Evolutionary conservation across 2,329 filamentous ascomycete genomes (phyloP).

Genomic region (Exophiala oligosperma): DNA sequence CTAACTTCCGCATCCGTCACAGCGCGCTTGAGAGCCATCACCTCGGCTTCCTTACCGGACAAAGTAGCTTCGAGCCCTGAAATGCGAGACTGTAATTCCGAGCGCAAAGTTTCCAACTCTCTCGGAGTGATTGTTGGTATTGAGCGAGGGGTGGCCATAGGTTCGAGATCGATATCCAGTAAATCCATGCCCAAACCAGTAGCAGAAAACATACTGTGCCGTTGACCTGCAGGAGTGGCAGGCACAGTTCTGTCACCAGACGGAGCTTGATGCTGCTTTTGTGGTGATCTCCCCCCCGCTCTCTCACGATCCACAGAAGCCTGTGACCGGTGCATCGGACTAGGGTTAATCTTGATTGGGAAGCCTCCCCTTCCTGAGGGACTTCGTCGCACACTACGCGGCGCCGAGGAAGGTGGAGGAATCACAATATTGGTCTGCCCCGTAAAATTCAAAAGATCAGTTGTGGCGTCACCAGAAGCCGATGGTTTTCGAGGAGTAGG

Average conservation of each 20-base stretch:
- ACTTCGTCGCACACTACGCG: conserved; percentile 36
- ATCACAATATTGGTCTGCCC: conserved; percentile 66
- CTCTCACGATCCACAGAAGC: conserved; percentile 31
- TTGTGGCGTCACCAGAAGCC: conserved; percentile 56
- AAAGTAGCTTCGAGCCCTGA: conserved; percentile 90
- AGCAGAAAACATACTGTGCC: conserved; percentile 28
- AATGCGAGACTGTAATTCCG: conserved; percentile 85
- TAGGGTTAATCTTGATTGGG: conserved; percentile 30
- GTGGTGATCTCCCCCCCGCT: conserved; percentile 29
- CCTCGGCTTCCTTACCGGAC: conserved; percentile 90
- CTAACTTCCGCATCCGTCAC: conserved; percentile 88
- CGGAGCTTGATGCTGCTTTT: conserved; percentile 25
- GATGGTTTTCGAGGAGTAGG: conserved; percentile 51
- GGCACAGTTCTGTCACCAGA: conserved; percentile 23
- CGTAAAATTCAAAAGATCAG: conserved; percentile 85
- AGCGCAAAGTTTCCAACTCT: conserved; percentile 91
- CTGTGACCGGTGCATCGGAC: conserved; percentile 29
- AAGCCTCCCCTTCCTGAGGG: conserved; percentile 38
- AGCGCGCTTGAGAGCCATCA: conserved; percentile 80
- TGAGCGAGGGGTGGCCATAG: conserved; percentile 86
- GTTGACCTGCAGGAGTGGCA: conserved; percentile 30
- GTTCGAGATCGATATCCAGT: conserved; percentile 90
- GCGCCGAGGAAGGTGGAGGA: conserved; percentile 48
- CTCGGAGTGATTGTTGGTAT: conserved; percentile 87
- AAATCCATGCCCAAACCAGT: conserved; percentile 43